These are phyloP conservation scores for Pythium grandisporangium DNA, from an alignment of 352 stramenopile species.

Conservation along the genomic window DNA sequence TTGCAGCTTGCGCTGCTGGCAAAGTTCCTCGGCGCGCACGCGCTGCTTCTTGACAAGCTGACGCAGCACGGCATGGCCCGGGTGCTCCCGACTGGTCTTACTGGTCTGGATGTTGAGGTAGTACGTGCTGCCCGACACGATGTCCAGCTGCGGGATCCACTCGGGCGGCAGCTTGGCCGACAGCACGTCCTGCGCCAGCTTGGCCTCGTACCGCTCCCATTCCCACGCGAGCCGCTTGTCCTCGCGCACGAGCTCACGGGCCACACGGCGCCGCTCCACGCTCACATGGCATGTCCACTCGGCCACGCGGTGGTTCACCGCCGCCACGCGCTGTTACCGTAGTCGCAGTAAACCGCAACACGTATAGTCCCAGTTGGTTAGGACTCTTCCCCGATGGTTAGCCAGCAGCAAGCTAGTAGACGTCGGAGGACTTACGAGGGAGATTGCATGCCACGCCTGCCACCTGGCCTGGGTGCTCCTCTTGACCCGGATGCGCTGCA, in stretches of 20 bases:
- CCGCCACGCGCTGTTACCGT: slow-evolving; percentile 2
- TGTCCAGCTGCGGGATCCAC: slow-evolving; percentile 36
- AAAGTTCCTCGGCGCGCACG: slow-evolving; percentile 14
- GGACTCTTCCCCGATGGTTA: no score
- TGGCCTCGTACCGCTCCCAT: slow-evolving; percentile 25
- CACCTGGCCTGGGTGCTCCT: slow-evolving; percentile 6
- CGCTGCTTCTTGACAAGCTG: slow-evolving; percentile 22
- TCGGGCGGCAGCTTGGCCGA: slow-evolving; percentile 19
- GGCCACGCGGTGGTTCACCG: slow-evolving; percentile 5
- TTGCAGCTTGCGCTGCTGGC: slow-evolving; percentile 6
- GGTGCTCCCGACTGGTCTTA: slow-evolving; percentile 22
- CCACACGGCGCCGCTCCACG: slow-evolving; percentile 14
- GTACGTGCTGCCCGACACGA: slow-evolving; percentile 22
- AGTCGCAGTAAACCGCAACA: no score
- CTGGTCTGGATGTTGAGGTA: slow-evolving; percentile 29
- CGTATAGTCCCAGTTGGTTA: no score
- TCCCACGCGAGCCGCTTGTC: slow-evolving; percentile 12
- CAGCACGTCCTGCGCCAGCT: slow-evolving; percentile 26
- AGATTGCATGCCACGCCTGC: slow-evolving; percentile 3
- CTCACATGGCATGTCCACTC: slow-evolving; percentile 23
- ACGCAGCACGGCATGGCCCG: slow-evolving; percentile 19
- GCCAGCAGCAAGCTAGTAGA: no score
- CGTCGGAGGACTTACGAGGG: no score
- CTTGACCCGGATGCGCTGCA: slow-evolving; percentile 2
- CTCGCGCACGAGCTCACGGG: slow-evolving; percentile 16